Percentiles rank a stretch among this genome's conserved stretches.
phyloP scores from a whole-genome alignment of 495 filamentous ascomycete species.

The Penicillium egyptiacum region DNA sequence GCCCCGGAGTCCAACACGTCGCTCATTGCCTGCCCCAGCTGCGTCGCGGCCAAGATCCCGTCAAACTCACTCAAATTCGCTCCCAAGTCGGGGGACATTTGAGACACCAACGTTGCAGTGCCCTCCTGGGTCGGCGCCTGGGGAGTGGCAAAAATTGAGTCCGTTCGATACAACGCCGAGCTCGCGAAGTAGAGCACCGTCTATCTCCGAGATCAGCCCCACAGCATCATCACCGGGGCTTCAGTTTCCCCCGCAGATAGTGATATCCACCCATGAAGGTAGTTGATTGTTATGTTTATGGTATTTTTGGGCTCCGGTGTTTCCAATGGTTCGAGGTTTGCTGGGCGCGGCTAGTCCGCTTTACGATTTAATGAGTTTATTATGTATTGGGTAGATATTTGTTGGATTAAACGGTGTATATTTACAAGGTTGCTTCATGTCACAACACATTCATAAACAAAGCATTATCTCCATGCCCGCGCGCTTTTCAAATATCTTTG shows the following conservation, averaged over 20 bases:
- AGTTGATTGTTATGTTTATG: neutral
- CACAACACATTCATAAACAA: neutral
- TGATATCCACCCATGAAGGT: neutral
- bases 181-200: constrained; percentile 2
- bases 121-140: neutral
- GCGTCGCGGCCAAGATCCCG: constrained; percentile 2
- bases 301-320: neutral
- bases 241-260: neutral
- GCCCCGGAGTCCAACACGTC: constrained; percentile 1
- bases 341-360: neutral
- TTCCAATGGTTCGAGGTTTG: neutral
- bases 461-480: neutral
- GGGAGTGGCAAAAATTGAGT: neutral
- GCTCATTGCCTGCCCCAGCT: constrained; percentile 12
- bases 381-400: neutral
- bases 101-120: neutral
- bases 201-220: neutral
- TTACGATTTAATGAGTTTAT: neutral
- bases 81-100: neutral
- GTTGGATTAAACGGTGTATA: neutral
- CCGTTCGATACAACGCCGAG: neutral
- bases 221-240: neutral
- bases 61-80: constrained; percentile 16
- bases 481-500: neutral
- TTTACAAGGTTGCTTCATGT: neutral